These are phyloP conservation scores for Backusella luteola DNA, from an alignment of 192 early-diverging fungal genomes.

Conservation along the genomic window DNA sequence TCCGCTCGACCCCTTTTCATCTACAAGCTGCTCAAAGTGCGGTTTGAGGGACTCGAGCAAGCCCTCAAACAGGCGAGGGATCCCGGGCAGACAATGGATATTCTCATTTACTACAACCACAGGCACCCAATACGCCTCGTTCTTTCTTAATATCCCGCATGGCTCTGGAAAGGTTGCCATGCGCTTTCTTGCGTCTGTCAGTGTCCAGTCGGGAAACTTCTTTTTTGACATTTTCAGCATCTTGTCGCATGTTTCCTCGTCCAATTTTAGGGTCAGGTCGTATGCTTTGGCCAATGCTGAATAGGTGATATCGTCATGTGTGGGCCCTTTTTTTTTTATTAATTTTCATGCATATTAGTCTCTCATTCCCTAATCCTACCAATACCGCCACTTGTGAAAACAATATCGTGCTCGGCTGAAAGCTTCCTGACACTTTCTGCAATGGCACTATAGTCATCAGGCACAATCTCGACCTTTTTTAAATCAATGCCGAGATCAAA, in stretches of 20 bases:
- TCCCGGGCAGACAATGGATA: conserved; percentile 67
- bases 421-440: conserved; percentile 46
- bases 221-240: conserved; percentile 45
- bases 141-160: conserved; percentile 41
- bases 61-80: conserved; percentile 63
- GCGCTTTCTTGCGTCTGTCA: conserved; percentile 48
- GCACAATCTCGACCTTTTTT: conserved; percentile 52
- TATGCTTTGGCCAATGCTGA: conserved; percentile 59
- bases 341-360: too few species aligned
- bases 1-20: not conserved
- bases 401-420: conserved; percentile 47
- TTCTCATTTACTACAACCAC: conserved; percentile 64
- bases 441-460: conserved; percentile 50
- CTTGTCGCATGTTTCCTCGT: conserved; percentile 49
- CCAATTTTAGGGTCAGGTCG: conserved; percentile 45
- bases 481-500: conserved; percentile 63
- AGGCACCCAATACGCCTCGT: conserved; percentile 66
- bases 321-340: conserved; percentile 39
- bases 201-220: conserved; percentile 16
- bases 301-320: conserved; percentile 72
- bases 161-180: conserved; percentile 65
- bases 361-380: conserved; percentile 24
- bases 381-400: conserved; percentile 77
- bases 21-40: conserved; percentile 11
- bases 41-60: conserved; percentile 33